Conservation (phyloP, 192 early-diverging fungal genomes). For the Gamsiella multidivaricata region DNA sequence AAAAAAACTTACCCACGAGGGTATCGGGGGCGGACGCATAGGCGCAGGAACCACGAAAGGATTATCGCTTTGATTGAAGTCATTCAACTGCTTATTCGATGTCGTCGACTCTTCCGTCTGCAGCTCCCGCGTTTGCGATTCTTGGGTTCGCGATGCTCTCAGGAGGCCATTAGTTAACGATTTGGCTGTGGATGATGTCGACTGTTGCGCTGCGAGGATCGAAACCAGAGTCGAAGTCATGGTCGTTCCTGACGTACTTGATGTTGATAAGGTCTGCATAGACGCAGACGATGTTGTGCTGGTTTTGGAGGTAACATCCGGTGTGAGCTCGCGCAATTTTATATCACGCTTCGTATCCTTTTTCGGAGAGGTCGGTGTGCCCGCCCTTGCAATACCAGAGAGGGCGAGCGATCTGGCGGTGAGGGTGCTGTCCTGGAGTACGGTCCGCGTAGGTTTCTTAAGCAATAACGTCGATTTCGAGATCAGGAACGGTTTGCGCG, state of each 20-base stretch:
- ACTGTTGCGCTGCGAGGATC: not conserved
- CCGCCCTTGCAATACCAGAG: not conserved
- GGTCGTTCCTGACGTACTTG: not conserved
- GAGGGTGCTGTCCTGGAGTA: constrained; percentile 25
- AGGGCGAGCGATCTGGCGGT: constrained; percentile 16
- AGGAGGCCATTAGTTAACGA: no score
- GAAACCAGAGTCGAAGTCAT: not conserved
- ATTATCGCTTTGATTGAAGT: not conserved
- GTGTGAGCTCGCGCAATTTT: not conserved
- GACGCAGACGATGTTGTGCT: not conserved
- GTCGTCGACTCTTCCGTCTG: not conserved
- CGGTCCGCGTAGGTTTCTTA: constrained; percentile 26
- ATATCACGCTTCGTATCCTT: not conserved
- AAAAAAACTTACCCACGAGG: constrained; percentile 19
- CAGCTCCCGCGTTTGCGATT: not conserved
- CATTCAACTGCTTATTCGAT: not conserved
- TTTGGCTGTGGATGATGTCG: no score
- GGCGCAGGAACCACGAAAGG: constrained; percentile 21
- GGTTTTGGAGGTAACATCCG: not conserved
- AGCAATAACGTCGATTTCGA: constrained; percentile 15
- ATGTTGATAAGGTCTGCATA: not conserved
- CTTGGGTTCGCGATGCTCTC: no score
- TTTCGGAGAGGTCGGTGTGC: not conserved
- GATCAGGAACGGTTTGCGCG: constrained; percentile 13
- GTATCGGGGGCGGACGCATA: not conserved